Percentiles rank a stretch among this genome's conserved stretches.
Conservation (phyloP, 768 basidiomycete genomes). For the Galerina marginata region DNA sequence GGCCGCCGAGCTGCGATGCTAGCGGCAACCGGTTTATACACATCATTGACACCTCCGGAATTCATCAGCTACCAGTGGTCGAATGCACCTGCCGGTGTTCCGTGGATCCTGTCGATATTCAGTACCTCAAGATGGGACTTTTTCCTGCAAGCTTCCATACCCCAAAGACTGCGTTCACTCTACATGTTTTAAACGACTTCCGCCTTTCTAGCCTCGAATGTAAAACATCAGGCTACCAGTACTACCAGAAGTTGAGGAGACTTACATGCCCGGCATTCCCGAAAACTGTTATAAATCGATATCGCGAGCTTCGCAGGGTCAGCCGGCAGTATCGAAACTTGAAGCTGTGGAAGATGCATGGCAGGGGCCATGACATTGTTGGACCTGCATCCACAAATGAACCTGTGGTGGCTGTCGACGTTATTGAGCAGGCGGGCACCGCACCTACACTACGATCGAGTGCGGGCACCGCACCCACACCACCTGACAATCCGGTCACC, state of each 20-base stretch:
- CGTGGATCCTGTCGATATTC: constrained; percentile 3
- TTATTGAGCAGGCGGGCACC: background rate
- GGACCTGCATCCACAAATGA: background rate
- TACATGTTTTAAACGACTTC: constrained; percentile 18
- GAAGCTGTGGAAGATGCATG: constrained; percentile 19
- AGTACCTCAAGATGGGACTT: constrained; percentile 12
- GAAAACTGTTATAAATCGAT: constrained; percentile 15
- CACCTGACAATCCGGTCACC: too few species aligned
- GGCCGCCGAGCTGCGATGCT: background rate
- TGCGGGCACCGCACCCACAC: background rate
- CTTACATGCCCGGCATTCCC: constrained; percentile 21
- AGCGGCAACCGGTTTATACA: background rate
- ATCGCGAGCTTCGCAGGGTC: constrained; percentile 18
- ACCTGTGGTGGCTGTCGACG: too few species aligned
- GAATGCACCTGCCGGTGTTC: background rate
- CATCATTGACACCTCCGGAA: constrained; percentile 19
- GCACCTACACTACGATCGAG: too few species aligned
- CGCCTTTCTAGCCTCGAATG: constrained; percentile 21
- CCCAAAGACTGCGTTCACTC: constrained; percentile 21
- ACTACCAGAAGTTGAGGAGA: constrained; percentile 20
- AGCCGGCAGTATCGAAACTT: constrained; percentile 20
- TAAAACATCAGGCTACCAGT: constrained; percentile 23
- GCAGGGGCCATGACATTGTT: constrained; percentile 3
- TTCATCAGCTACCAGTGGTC: constrained; percentile 16
- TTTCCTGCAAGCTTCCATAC: constrained; percentile 19